These are phyloP conservation scores for Arabis alpina DNA, from an alignment of 345 rosid species.

Conservation along the genomic window DNA sequence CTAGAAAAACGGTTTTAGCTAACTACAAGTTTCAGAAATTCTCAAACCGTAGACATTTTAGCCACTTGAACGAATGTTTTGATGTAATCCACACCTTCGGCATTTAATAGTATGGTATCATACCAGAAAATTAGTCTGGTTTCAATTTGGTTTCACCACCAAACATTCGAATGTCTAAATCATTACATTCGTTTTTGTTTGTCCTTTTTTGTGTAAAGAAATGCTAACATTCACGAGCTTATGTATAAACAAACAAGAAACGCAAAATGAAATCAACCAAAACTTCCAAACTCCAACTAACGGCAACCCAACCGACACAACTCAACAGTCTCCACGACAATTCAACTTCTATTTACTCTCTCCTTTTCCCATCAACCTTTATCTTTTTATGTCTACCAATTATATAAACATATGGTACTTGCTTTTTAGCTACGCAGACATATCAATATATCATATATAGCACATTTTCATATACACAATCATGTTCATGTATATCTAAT, in stretches of 20 bases:
- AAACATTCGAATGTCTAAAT: constrained; percentile 12
- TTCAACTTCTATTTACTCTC: constrained; percentile 33
- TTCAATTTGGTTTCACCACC: constrained; percentile 3
- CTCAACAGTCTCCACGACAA: constrained; percentile 38
- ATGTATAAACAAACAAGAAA: constrained; percentile 12
- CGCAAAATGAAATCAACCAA: constrained; percentile 25
- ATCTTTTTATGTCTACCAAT: constrained; percentile 42
- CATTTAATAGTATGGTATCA: constrained; percentile 7
- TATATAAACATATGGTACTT: constrained; percentile 30
- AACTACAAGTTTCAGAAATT: neutral
- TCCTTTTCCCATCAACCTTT: constrained; percentile 38
- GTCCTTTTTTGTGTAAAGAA: neutral
- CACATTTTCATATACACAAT: constrained; percentile 32
- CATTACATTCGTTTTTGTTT: constrained; percentile 21
- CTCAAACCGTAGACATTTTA: neutral
- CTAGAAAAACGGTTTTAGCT: neutral
- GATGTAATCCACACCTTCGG: constrained; percentile 22
- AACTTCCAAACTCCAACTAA: constrained; percentile 27
- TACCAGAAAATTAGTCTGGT: constrained; percentile 11
- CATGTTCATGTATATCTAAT: constrained; percentile 24
- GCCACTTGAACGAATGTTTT: constrained; percentile 9
- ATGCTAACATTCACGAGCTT: too few relatives aligned
- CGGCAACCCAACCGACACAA: constrained; percentile 42
- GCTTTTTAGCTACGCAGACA: constrained; percentile 40
- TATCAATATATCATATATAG: constrained; percentile 26